phyloP scores from a whole-genome alignment of 75 land plant species.

The Sequoiadendron giganteum region DNA sequence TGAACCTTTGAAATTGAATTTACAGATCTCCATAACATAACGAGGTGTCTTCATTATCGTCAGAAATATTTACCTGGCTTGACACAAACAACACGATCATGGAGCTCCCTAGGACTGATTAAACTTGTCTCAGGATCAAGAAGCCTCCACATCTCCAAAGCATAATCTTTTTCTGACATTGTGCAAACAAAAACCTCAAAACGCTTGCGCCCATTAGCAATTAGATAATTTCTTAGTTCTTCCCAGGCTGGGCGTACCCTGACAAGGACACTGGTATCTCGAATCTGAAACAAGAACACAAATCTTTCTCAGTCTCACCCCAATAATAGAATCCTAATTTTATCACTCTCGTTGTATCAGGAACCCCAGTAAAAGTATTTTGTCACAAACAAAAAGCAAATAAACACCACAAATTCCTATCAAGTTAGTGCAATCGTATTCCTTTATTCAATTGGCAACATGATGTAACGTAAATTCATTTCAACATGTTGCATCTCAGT shows the following conservation, averaged over 20 bases:
- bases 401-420: neutral
- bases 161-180: constrained; percentile 97
- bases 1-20: neutral
- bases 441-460: neutral
- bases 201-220: constrained; percentile 96
- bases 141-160: constrained; percentile 99
- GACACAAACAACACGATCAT: constrained; percentile 87
- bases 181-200: constrained; percentile 99
- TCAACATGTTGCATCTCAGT: neutral
- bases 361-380: neutral
- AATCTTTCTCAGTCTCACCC: neutral
- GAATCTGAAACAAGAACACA: constrained; percentile 47
- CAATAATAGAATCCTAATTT: neutral
- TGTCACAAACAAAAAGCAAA: neutral
- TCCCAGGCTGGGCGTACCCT: constrained; percentile 96
- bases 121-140: constrained; percentile 91
- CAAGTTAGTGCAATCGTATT: neutral
- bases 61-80: constrained; percentile 60
- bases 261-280: constrained; percentile 98
- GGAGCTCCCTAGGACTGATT: constrained; percentile 60
- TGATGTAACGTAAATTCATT: neutral
- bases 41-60: neutral
- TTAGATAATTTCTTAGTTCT: constrained; percentile 78
- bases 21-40: neutral
- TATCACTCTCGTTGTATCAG: neutral